Percentiles rank a stretch among this genome's conserved stretches.
phyloP scores from a whole-genome alignment of 345 rosid species.

The Melastoma malabathricum region DNA sequence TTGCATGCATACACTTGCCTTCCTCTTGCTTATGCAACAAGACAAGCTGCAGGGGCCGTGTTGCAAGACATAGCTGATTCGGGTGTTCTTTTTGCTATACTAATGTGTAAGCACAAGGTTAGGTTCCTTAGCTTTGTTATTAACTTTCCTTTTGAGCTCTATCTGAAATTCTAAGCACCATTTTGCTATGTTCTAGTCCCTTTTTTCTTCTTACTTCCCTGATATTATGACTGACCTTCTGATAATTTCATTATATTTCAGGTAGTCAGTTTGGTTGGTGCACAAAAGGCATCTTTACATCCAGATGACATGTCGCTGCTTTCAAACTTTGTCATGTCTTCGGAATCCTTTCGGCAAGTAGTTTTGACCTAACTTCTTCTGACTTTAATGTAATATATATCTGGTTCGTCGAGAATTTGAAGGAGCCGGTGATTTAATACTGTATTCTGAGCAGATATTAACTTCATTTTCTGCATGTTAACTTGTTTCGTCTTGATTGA shows the following conservation, averaged over 20 bases:
- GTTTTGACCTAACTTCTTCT: conserved; percentile 4
- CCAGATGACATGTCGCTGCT: conserved; percentile 93
- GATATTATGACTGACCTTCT: background rate
- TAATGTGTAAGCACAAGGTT: conserved; percentile 21
- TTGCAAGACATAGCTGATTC: conserved; percentile 18
- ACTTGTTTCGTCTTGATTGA: no score
- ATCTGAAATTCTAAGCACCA: background rate
- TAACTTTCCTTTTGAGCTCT: background rate
- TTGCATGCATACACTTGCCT: conserved; percentile 22
- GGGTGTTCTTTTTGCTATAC: conserved; percentile 19
- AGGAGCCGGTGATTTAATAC: no score
- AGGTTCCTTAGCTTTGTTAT: background rate
- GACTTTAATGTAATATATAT: no score
- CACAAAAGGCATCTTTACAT: conserved; percentile 95
- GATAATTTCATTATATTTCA: conserved; percentile 20
- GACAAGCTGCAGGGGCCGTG: conserved; percentile 18
- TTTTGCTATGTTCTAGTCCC: background rate
- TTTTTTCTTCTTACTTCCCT: background rate
- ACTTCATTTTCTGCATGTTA: no score
- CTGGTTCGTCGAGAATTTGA: no score
- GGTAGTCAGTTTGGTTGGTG: conserved; percentile 95
- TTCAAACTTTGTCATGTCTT: conserved; percentile 79
- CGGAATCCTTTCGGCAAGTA: conserved; percentile 87
- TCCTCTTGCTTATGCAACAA: conserved; percentile 22
- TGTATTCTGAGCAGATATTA: no score